Conservation (phyloP, 495 filamentous ascomycete genomes). For the Extremus antarcticus region DNA sequence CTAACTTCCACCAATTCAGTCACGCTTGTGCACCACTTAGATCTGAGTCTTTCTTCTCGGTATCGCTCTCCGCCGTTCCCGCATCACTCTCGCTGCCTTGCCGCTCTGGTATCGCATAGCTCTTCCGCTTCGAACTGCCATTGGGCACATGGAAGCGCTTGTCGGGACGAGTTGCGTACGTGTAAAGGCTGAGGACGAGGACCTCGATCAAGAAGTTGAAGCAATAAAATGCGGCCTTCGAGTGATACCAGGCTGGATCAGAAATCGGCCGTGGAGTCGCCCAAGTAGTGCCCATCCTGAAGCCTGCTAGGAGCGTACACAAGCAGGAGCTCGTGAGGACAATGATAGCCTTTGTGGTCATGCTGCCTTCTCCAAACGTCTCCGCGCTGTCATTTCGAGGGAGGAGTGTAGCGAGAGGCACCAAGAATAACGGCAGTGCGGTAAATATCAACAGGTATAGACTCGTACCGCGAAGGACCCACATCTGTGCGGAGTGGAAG, state of each 20-base stretch:
- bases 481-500: constrained; percentile 15
- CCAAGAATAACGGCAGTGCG: constrained; percentile 16
- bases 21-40: background rate
- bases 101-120: background rate
- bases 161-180: constrained; percentile 52
- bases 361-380: constrained; percentile 25
- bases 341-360: constrained; percentile 21
- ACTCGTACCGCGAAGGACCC: constrained; percentile 16
- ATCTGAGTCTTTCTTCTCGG: background rate
- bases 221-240: constrained; percentile 46
- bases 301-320: constrained; percentile 18
- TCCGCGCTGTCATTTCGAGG: constrained; percentile 12
- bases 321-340: constrained; percentile 15
- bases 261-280: constrained; percentile 5
- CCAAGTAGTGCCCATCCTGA: constrained; percentile 20
- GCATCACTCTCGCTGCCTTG: background rate
- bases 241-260: constrained; percentile 25
- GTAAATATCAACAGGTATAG: constrained; percentile 23
- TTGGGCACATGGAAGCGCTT: constrained; percentile 60
- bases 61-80: background rate
- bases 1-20: too few relatives aligned
- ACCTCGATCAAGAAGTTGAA: constrained; percentile 71
- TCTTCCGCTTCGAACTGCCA: constrained; percentile 15
- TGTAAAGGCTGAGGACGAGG: constrained; percentile 52
- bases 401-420: constrained; percentile 8